A percentile compares a stretch with the other conserved stretches of the same genome.
Conservation (phyloP, 2,329 filamentous ascomycete species). For the Monosporascus sp. region DNA sequence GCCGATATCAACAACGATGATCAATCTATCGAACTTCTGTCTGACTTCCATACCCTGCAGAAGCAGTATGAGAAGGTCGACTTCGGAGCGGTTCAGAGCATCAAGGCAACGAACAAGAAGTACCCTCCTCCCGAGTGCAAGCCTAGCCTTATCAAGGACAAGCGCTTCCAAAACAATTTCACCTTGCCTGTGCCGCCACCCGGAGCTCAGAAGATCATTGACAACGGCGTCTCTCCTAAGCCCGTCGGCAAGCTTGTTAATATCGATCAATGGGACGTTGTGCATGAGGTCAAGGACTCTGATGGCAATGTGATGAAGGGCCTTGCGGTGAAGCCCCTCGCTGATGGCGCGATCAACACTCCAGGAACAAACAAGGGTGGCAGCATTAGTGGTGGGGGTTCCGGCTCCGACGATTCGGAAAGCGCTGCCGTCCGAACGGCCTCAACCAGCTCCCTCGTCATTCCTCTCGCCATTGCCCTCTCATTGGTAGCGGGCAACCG, state of each 20-base stretch:
- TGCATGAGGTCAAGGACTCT: conserved; percentile 34
- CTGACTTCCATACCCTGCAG: conserved; percentile 70
- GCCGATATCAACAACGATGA: conserved; percentile 56
- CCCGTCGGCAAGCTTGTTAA: conserved; percentile 63
- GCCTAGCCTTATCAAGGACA: conserved; percentile 58
- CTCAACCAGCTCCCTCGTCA: background rate
- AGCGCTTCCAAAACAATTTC: conserved; percentile 74
- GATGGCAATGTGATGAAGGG: conserved; percentile 36
- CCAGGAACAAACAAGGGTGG: conserved; percentile 10
- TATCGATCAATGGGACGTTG: conserved; percentile 59
- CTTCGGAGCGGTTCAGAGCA: conserved; percentile 59
- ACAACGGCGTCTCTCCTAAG: conserved; percentile 64
- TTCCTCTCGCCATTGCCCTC: background rate
- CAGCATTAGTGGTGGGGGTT: background rate
- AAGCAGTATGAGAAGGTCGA: conserved; percentile 71
- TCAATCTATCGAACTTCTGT: conserved; percentile 48
- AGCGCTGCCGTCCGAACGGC: conserved; percentile 8
- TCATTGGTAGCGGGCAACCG: too few species aligned
- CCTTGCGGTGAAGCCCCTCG: conserved; percentile 38
- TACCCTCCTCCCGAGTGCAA: conserved; percentile 57
- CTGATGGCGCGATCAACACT: conserved; percentile 15
- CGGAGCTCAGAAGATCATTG: conserved; percentile 66
- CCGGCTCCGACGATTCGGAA: conserved; percentile 2
- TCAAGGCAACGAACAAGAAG: conserved; percentile 51
- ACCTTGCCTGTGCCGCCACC: conserved; percentile 64